Percentiles rank a stretch among this genome's conserved stretches.
These are phyloP conservation scores for Wickerhamiella sergipiensis DNA, from an alignment of 805 yeast species.

Conservation along the genomic window DNA sequence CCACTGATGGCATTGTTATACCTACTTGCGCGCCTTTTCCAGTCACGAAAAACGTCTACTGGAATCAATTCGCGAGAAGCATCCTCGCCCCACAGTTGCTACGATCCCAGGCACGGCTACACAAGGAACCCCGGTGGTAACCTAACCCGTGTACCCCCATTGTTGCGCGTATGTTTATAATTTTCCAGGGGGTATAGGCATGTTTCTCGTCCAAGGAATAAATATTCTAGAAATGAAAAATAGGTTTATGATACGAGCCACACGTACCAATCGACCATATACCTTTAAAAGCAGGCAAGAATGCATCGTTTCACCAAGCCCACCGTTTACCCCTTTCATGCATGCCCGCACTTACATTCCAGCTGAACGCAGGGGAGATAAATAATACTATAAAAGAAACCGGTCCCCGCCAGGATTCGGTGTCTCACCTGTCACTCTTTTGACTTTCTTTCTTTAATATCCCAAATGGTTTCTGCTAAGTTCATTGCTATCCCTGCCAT, in stretches of 20 bases:
- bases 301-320: not conserved
- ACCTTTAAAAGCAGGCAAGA: not conserved
- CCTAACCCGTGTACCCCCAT: not conserved
- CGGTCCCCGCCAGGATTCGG: not conserved
- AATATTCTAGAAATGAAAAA: too few relatives aligned
- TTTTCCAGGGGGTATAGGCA: too few relatives aligned
- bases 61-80: not conserved
- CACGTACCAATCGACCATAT: too few relatives aligned
- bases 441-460: constrained; percentile 2
- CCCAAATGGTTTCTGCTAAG: constrained; percentile 13
- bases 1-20: too few relatives aligned
- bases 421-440: not conserved
- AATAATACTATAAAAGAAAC: not conserved
- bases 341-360: not conserved
- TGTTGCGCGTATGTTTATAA: not conserved
- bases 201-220: too few relatives aligned
- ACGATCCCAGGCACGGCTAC: not conserved
- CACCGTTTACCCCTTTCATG: not conserved
- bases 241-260: too few relatives aligned
- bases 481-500: constrained; percentile 14
- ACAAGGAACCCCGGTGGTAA: not conserved
- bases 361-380: not conserved
- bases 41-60: too few relatives aligned
- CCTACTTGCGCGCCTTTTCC: too few relatives aligned
- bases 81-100: not conserved